These are phyloP conservation scores for Penicillium sclerotiorum DNA, from an alignment of 2,329 filamentous ascomycete species.

Conservation along the genomic window DNA sequence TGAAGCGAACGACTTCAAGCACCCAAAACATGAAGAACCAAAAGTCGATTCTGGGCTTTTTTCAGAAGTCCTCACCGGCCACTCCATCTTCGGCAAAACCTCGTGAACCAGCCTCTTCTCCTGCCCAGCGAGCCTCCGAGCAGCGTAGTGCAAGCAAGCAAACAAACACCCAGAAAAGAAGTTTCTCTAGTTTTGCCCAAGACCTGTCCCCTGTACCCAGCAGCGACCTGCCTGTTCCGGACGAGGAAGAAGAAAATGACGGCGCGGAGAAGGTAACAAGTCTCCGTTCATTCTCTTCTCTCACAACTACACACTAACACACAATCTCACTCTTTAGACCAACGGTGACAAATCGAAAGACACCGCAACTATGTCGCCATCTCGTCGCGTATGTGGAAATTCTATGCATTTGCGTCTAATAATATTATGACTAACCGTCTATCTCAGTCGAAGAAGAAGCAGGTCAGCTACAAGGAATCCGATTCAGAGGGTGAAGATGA, in stretches of 20 bases:
- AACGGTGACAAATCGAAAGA: constrained; percentile 38
- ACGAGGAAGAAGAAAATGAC: constrained; percentile 58
- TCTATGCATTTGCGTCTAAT: background rate
- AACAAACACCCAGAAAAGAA: constrained; percentile 50
- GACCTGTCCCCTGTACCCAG: constrained; percentile 75
- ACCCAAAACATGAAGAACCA: constrained; percentile 61
- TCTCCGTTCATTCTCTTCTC: background rate
- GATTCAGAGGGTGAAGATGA: constrained; percentile 71
- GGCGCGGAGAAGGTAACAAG: constrained; percentile 42
- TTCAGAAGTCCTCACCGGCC: constrained; percentile 61
- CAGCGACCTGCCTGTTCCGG: constrained; percentile 72
- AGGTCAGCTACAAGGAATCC: constrained; percentile 77
- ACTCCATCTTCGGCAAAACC: constrained; percentile 38
- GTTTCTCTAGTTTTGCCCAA: constrained; percentile 44
- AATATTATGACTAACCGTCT: constrained; percentile 3
- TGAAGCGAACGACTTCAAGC: constrained; percentile 46
- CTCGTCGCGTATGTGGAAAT: constrained; percentile 66
- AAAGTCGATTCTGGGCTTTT: constrained; percentile 77
- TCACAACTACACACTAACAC: constrained; percentile 1
- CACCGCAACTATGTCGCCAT: constrained; percentile 74
- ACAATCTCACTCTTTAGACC: constrained; percentile 40
- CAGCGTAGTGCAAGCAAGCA: constrained; percentile 33
- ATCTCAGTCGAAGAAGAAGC: constrained; percentile 57
- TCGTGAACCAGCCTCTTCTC: constrained; percentile 41
- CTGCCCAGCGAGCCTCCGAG: constrained; percentile 37